Base-by-base conservation (phyloP, 2,329 filamentous ascomycete species). In the Fusarium cicatricum region DNA sequence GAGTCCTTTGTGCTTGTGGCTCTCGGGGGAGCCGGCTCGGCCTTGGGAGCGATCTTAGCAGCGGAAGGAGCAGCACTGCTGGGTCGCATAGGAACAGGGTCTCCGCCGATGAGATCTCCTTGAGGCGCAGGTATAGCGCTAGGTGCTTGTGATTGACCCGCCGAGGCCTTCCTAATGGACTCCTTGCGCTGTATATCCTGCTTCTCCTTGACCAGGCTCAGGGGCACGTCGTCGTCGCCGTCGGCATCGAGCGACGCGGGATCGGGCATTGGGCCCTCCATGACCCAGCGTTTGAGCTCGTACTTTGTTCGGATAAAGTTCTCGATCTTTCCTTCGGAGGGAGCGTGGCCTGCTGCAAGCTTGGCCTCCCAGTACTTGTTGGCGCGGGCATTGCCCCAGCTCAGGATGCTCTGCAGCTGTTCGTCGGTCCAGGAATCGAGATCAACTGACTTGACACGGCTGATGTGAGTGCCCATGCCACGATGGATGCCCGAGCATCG, bases 291-390 rank as follows among this genome's bases (percentile, higher is more conserved):
- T 85, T 97, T 98, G 48, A 95, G 90, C 75, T 99, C 95, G 76
- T 99, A 99, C 77, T 99, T 99, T 52, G 96, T 99, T 65, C 95
- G 88, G 70, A 99, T 98, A 72, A 99, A 99, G 81, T 98, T 99
- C 83, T 99, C 95, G 68, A 99, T 98, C 83, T 99, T 99, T 65
- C 90, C 85, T 80, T 99, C 96, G 17, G 94, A 97, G 1, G 95
- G 95, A 40, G 94, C 87, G 76, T 99, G 95, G 55, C 93, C 93
- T 12, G 89, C 79, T 3, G 94, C 92, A 70, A 99, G 79, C 79
- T 98, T 99, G 60, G 91, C 86, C 77, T 99, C 96, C 94, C 94
- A 99, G 75, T 98, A 97, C 82, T 96, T 98, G 80, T 99, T 99
- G 52, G 95, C 95, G 75, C 93, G 89, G 51, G 90, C 86, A 75